Evolutionary conservation across 371 early-diverging fungal genomes (phyloP).

Genomic region (Encephalitozoon romaleae): DNA sequence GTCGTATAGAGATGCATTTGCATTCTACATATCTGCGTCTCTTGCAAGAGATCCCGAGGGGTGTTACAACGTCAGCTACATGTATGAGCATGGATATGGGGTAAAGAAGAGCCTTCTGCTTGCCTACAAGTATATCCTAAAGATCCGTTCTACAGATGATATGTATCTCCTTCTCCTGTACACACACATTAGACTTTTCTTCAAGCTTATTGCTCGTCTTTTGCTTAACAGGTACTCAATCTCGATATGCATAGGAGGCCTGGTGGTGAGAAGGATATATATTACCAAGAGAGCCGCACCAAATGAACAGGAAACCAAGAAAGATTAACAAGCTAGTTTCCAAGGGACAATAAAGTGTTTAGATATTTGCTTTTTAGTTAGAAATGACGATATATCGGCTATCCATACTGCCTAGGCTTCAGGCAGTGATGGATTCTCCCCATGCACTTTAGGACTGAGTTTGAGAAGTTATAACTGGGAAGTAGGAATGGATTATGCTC

Average conservation of each 20-base stretch:
- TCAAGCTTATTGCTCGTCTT: slow-evolving; percentile 1
- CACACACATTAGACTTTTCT: slow-evolving; percentile 20
- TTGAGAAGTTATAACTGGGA: too few relatives aligned
- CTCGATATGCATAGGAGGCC: neutral
- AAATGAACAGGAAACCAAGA: neutral
- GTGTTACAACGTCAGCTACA: slow-evolving; percentile 45
- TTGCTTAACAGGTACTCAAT: neutral
- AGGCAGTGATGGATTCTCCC: too few relatives aligned
- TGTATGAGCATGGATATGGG: slow-evolving; percentile 59
- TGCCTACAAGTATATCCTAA: slow-evolving; percentile 21
- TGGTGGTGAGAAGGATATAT: neutral
- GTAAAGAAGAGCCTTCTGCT: slow-evolving; percentile 18
- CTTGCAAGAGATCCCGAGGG: slow-evolving; percentile 43
- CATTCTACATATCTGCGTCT: slow-evolving; percentile 51
- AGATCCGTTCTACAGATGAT: slow-evolving; percentile 23
- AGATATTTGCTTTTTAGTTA: neutral
- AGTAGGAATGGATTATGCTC: too few relatives aligned
- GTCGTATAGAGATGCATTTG: slow-evolving; percentile 48
- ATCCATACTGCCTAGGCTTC: too few relatives aligned
- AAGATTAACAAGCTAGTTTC: neutral
- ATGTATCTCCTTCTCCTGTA: slow-evolving; percentile 44
- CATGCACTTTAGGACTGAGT: too few relatives aligned
- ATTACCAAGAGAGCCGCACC: neutral
- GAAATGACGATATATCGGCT: too few relatives aligned
- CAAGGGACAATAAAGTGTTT: neutral